Percentiles rank a stretch among this genome's conserved stretches.
These are phyloP conservation scores for Volvox reticuliferus DNA, from an alignment of 139 green algal species.

Conservation along the genomic window DNA sequence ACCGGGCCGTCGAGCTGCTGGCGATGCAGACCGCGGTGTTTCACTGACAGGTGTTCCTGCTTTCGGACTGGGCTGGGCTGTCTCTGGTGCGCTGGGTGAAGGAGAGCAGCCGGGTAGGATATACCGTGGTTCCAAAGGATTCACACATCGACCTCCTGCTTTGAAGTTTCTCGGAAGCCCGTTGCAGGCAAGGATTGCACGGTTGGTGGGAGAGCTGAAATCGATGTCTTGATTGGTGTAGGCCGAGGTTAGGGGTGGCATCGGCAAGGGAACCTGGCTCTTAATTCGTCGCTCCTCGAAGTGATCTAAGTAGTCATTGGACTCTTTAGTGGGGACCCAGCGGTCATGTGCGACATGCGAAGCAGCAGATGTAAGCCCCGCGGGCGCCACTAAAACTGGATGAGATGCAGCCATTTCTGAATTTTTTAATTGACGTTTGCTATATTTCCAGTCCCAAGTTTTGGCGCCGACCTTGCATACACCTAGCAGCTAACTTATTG, in stretches of 20 bases:
- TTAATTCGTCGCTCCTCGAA: not conserved
- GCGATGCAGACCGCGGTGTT: not conserved
- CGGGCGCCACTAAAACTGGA: not conserved
- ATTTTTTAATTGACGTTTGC: not conserved
- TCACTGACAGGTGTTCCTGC: not conserved
- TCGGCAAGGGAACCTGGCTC: not conserved
- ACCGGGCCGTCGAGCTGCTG: not conserved
- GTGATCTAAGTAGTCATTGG: constrained; percentile 13
- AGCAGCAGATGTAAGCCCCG: not conserved
- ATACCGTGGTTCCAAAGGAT: constrained; percentile 39
- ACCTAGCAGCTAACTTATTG: too few relatives aligned
- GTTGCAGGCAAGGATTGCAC: not conserved
- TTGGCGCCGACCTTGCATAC: too few relatives aligned
- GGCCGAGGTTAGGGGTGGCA: not conserved
- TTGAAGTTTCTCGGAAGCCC: constrained; percentile 26
- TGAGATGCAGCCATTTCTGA: not conserved
- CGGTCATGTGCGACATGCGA: constrained; percentile 26
- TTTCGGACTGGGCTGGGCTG: not conserved
- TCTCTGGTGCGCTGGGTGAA: not conserved
- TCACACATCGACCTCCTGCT: not conserved
- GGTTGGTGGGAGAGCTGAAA: not conserved
- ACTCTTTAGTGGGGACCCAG: constrained; percentile 4
- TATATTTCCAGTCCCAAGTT: too few relatives aligned
- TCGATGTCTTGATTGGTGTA: constrained; percentile 34
- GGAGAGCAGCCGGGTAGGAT: constrained; percentile 8